Base-by-base conservation (phyloP, 73 alveolate species). In the Effrenium voratum region DNA sequence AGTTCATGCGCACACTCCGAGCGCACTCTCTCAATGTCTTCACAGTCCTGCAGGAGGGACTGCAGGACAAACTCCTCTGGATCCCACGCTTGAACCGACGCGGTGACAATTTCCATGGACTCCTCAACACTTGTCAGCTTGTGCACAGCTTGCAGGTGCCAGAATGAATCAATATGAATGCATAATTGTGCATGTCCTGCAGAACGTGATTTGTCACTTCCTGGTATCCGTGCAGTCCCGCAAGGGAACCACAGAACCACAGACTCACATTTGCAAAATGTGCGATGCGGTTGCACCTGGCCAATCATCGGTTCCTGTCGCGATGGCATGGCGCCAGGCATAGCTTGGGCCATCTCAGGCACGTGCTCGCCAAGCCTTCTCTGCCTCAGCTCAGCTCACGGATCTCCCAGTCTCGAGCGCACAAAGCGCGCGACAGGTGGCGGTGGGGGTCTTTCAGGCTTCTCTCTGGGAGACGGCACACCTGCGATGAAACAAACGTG, bases 21-120 rank as follows among this genome's bases (percentile, higher is more conserved):
- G 19, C 85, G 10, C 34, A 13, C 81, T 70, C 43, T 15, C 44
- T 13, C 46, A 24, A 26, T 36, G 46, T 10, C 40, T 5, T 34
- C 1, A 6, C 4, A 16, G 52, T 47, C 95, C 95, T 87, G 95
- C 84, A 87, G 85, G 46, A 87, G 49, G 60, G 79, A 34, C 46
- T 87, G 79, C 50, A 76, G 70, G 44, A 87, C 80, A 36, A 30
- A 87, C 50, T 87, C 95, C 44, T 77, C 76, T 10, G 95, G 95
- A 60, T 87, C 95, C 95, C 95, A 87, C n/a, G 95, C 66, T 38
- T 87, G 95, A 19, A 77, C 70, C 16, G 72, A 45, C 46, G 38
- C 50, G 40, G 95, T 77, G 38, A 87, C 95, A 13, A 41, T 72
- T 12, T 87, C 83, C 15, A 87, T 50, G n/a, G 95, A 76, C 47